phyloP scores from a whole-genome alignment of 1,139 yeast genomes.

The Yamadazyma taylorii region DNA sequence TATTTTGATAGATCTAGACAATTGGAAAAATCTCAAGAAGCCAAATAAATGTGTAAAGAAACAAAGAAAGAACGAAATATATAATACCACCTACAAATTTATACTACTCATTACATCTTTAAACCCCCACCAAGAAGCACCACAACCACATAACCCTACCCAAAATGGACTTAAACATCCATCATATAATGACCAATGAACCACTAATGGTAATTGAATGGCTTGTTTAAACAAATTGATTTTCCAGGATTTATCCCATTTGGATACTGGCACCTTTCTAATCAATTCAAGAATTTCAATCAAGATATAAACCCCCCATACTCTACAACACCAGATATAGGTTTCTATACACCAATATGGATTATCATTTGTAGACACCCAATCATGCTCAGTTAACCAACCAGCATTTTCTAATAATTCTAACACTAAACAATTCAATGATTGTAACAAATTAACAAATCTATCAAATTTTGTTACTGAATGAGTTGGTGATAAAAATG shows the following conservation, averaged over 20 bases:
- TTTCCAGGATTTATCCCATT: constrained; percentile 40
- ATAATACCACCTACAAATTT: constrained; percentile 21
- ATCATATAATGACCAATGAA: constrained; percentile 57
- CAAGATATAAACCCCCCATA: constrained; percentile 57
- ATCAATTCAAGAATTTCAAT: constrained; percentile 48
- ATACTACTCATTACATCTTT: constrained; percentile 40
- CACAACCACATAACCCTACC: constrained; percentile 50
- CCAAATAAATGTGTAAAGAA: constrained; percentile 1
- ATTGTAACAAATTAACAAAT: constrained; percentile 39
- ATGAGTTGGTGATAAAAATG: constrained; percentile 27
- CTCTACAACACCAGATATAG: constrained; percentile 50
- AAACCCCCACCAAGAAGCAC: constrained; percentile 50
- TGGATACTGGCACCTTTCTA: constrained; percentile 39
- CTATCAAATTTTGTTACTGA: constrained; percentile 32
- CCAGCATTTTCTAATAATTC: constrained; percentile 60
- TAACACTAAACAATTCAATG: constrained; percentile 43
- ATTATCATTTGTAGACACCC: constrained; percentile 49
- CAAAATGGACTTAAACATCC: constrained; percentile 55
- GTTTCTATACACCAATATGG: constrained; percentile 45
- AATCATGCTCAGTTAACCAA: constrained; percentile 56
- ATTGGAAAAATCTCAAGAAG: constrained; percentile 22
- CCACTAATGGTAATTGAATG: constrained; percentile 54
- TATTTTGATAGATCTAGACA: constrained; percentile 77
- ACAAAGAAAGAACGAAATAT: too few relatives aligned
- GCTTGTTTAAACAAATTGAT: constrained; percentile 38